A percentile compares a stretch with the other conserved stretches of the same genome.
These are phyloP conservation scores for Podaxis sp. DNA, from an alignment of 768 basidiomycete species.

Conservation along the genomic window DNA sequence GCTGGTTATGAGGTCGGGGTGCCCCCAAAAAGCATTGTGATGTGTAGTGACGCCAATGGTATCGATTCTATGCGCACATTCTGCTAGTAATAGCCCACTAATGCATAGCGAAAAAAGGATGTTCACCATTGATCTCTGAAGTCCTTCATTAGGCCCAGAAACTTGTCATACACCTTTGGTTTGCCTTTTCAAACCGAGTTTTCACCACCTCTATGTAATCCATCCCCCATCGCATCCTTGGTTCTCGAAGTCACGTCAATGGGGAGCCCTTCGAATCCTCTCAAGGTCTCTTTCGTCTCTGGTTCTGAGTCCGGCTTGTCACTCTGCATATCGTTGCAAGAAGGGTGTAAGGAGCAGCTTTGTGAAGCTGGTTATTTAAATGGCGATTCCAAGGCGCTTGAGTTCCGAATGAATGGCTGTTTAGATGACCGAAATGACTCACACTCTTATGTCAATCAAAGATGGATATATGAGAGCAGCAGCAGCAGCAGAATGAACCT, in stretches of 20 bases:
- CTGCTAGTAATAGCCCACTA: not conserved
- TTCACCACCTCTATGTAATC: constrained; percentile 70
- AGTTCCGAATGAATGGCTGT: not conserved
- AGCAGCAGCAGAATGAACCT: no score
- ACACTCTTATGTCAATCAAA: not conserved
- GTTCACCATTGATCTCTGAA: constrained; percentile 69
- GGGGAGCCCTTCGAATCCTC: not conserved
- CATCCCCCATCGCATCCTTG: constrained; percentile 51
- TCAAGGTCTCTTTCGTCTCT: not conserved
- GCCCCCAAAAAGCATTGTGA: constrained; percentile 69
- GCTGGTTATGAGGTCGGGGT: constrained; percentile 69
- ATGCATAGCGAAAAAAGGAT: not conserved
- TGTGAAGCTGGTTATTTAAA: no score
- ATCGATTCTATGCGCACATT: constrained; percentile 50
- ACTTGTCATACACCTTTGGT: constrained; percentile 67
- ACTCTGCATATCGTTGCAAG: not conserved
- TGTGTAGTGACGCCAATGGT: constrained; percentile 78
- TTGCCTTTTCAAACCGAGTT: constrained; percentile 54
- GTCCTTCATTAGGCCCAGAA: constrained; percentile 76
- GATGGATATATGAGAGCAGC: not conserved
- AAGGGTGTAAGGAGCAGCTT: not conserved
- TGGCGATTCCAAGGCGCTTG: no score
- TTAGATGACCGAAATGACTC: not conserved
- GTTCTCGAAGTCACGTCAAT: not conserved
- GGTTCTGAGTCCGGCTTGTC: not conserved